phyloP scores from a whole-genome alignment of 2,329 filamentous ascomycete species.

The Fusarium nodosum region DNA sequence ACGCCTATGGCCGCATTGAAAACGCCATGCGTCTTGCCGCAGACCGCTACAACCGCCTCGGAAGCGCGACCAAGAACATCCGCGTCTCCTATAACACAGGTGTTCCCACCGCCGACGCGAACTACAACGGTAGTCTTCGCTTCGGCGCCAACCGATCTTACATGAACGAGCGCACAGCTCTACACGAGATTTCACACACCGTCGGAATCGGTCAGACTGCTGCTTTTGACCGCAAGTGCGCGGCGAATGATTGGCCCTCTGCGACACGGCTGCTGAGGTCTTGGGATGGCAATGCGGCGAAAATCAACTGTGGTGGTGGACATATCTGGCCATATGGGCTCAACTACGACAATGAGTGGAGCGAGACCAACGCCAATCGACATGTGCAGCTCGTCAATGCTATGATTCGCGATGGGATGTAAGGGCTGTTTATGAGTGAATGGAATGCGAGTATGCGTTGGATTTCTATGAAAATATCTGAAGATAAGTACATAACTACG shows the following conservation, averaged over 20 bases:
- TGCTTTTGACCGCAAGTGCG: constrained; percentile 57
- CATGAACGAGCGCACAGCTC: constrained; percentile 64
- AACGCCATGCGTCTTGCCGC: constrained; percentile 58
- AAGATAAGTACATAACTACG: background rate
- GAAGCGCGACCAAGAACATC: constrained; percentile 56
- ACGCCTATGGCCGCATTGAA: constrained; percentile 61
- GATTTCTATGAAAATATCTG: background rate
- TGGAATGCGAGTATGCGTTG: background rate
- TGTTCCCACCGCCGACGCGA: constrained; percentile 62
- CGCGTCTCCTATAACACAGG: constrained; percentile 59
- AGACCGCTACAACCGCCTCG: constrained; percentile 56
- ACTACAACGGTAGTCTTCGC: constrained; percentile 61
- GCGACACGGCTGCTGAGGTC: constrained; percentile 57
- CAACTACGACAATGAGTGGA: constrained; percentile 61
- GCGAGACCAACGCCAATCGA: constrained; percentile 59
- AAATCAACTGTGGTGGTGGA: constrained; percentile 57
- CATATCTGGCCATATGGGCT: constrained; percentile 60
- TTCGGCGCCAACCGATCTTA: constrained; percentile 61
- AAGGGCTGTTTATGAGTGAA: background rate
- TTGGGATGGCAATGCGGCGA: constrained; percentile 57
- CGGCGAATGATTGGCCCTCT: constrained; percentile 58
- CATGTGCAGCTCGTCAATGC: constrained; percentile 61
- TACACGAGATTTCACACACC: constrained; percentile 64
- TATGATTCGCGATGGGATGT: constrained; percentile 59
- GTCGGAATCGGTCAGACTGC: constrained; percentile 62